phyloP scores from a whole-genome alignment of 192 early-diverging fungal genomes.

The Entrophospora sp. region DNA sequence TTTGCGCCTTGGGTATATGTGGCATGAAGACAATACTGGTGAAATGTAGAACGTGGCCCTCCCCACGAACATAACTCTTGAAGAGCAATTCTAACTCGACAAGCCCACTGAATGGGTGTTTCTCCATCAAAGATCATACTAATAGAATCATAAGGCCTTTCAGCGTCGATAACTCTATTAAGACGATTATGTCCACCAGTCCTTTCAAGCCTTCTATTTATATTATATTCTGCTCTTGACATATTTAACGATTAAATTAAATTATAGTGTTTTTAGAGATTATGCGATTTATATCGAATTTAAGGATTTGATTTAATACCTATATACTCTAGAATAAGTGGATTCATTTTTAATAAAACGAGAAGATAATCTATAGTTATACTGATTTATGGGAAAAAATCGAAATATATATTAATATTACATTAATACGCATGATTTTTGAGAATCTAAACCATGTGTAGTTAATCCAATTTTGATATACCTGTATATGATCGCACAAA shows the following conservation, averaged over 20 bases:
- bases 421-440: no score
- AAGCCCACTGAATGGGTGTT: conserved; percentile 5
- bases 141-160: conserved; percentile 3
- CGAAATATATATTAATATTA: no score
- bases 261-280: not conserved
- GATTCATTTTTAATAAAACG: no score
- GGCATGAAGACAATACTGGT: conserved; percentile 1
- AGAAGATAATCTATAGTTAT: no score
- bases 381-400: no score
- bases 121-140: not conserved
- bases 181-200: conserved; percentile 7
- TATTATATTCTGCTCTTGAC: not conserved
- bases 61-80: not conserved
- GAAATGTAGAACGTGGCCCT: not conserved
- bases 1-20: not conserved
- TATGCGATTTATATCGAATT: not conserved
- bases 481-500: no score
- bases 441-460: no score
- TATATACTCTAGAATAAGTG: no score
- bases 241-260: conserved; percentile 5
- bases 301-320: no score
- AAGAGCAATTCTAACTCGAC: conserved; percentile 5
- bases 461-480: no score
- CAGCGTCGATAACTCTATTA: conserved; percentile 1
- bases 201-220: not conserved